phyloP scores from a whole-genome alignment of 129 eudicot genomes.

The Flaveria ramosissima region DNA sequence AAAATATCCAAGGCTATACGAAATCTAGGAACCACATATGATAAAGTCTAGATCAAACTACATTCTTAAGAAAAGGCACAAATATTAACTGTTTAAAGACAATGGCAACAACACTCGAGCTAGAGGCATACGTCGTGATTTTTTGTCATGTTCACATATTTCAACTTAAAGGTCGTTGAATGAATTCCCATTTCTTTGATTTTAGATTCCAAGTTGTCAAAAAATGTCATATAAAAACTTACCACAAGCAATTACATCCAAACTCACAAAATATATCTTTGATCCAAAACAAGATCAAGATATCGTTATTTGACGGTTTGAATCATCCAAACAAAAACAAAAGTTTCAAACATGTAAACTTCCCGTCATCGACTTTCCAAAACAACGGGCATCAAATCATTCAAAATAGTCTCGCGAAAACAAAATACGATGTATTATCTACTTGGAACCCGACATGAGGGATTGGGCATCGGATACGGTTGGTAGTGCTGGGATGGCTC shows the following conservation, averaged over 20 bases:
- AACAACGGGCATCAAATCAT: neutral
- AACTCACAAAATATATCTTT: conserved; percentile 14
- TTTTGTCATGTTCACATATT: too few species aligned
- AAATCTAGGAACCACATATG: too few species aligned
- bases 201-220: neutral
- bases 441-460: conserved; percentile 41
- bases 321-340: conserved; percentile 18
- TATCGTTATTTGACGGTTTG: conserved; percentile 23
- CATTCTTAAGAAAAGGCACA: too few species aligned
- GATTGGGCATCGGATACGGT: conserved; percentile 49
- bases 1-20: too few species aligned
- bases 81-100: too few species aligned
- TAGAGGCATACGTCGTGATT: too few species aligned
- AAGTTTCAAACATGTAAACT: conserved; percentile 7
- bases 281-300: conserved; percentile 9
- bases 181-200: neutral
- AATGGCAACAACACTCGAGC: too few species aligned
- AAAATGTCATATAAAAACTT: neutral
- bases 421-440: neutral
- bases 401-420: conserved; percentile 8
- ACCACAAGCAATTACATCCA: conserved; percentile 5
- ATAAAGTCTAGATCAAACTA: too few species aligned
- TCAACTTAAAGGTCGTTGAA: too few species aligned
- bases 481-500: conserved; percentile 78
- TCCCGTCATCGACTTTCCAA: conserved; percentile 2